These are phyloP conservation scores for Penstemon davidsonii DNA, from an alignment of 257 asterid species.

Conservation along the genomic window DNA sequence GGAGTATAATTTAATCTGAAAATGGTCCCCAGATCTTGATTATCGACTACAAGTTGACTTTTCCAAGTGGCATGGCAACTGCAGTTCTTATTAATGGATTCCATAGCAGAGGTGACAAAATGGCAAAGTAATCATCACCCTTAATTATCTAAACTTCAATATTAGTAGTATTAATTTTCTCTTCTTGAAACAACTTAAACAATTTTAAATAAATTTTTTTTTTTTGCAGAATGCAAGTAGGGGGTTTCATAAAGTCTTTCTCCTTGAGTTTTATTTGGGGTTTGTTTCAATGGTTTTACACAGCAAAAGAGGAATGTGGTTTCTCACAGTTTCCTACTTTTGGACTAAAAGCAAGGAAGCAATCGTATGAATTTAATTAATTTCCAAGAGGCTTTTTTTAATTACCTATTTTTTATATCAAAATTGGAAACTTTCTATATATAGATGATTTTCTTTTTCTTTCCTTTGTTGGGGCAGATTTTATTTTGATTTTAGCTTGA, in stretches of 20 bases:
- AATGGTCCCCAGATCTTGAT: constrained; percentile 66
- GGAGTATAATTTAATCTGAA: too few relatives aligned
- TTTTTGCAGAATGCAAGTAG: constrained; percentile 71
- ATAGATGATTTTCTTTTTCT: too few relatives aligned
- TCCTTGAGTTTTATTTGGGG: constrained; percentile 69
- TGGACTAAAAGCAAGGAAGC: constrained; percentile 72
- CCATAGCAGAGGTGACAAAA: constrained; percentile 65
- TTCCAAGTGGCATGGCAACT: constrained; percentile 95
- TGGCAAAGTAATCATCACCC: constrained; percentile 62
- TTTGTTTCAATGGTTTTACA: constrained; percentile 84
- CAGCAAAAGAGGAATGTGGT: constrained; percentile 69
- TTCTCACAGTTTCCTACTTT: constrained; percentile 85
- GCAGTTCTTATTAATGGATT: constrained; percentile 90
- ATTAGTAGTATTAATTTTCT: too few relatives aligned
- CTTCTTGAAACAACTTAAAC: too few relatives aligned
- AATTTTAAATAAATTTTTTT: too few relatives aligned
- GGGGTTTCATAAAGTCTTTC: constrained; percentile 61
- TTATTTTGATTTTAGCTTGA: constrained; percentile 84
- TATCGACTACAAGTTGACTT: constrained; percentile 80
- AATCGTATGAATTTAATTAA: constrained; percentile 49
- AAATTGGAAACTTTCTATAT: neutral
- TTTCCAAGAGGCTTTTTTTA: neutral
- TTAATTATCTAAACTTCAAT: neutral
- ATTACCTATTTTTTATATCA: neutral
- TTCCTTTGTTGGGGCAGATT: constrained; percentile 44